Conservation (phyloP, 805 yeast genomes). For the Clavispora carvajalis region DNA sequence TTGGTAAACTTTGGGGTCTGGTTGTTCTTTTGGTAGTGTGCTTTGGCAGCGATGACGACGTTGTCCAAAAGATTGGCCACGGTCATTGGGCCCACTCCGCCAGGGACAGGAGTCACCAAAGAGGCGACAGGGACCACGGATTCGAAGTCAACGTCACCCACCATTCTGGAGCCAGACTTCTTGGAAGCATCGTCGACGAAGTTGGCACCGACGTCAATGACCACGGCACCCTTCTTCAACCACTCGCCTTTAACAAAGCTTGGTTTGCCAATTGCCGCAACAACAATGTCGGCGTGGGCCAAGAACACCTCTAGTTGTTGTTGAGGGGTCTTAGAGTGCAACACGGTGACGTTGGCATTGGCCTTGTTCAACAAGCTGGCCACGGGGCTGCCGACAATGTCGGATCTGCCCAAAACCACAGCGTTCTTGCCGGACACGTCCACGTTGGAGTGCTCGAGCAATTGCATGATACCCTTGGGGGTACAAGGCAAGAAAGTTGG, state of each 20-base stretch:
- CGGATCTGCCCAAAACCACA: conserved; percentile 82
- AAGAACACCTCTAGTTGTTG: conserved; percentile 44
- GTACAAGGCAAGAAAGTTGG: conserved; percentile 79
- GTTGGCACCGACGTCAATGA: conserved; percentile 82
- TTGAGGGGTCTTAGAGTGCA: conserved; percentile 62
- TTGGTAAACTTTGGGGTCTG: conserved; percentile 41
- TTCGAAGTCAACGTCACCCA: conserved; percentile 72
- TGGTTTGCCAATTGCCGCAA: conserved; percentile 73
- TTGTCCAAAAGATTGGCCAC: conserved; percentile 77
- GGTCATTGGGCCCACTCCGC: conserved; percentile 92
- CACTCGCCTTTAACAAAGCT: conserved; percentile 69
- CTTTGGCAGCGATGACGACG: conserved; percentile 64
- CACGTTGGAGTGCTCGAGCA: conserved; percentile 54
- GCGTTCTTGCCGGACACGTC: conserved; percentile 61
- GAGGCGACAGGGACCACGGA: conserved; percentile 51
- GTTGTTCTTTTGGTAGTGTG: conserved; percentile 36
- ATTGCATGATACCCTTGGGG: conserved; percentile 71
- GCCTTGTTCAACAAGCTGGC: conserved; percentile 64
- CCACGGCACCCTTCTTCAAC: conserved; percentile 62
- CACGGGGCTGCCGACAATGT: conserved; percentile 80
- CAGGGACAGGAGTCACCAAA: conserved; percentile 81
- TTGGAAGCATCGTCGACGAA: conserved; percentile 60
- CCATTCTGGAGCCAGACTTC: conserved; percentile 66
- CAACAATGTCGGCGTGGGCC: conserved; percentile 65
- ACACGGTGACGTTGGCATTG: conserved; percentile 71